Evolutionary conservation across 805 yeast species (phyloP).

Genomic region (Myxozyma nipponensis): DNA sequence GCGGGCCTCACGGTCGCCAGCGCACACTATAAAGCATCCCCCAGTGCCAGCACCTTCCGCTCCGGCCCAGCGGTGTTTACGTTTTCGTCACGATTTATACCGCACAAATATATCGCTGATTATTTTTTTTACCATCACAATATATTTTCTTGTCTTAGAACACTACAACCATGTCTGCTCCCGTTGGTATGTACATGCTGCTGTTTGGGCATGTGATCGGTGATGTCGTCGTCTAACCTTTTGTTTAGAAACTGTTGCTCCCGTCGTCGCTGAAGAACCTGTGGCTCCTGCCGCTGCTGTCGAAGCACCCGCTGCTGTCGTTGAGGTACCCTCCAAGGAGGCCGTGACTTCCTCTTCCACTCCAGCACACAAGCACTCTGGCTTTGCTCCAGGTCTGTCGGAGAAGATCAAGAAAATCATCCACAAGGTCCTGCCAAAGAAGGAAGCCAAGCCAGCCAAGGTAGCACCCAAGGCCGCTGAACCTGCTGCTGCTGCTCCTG

Average conservation of each 20-base stretch:
- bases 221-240: neutral
- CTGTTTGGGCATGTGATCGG: neutral
- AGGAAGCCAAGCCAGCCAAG: neutral
- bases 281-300: slow-evolving; percentile 8
- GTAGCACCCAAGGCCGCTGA: slow-evolving; percentile 1
- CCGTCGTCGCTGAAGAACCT: slow-evolving; percentile 3
- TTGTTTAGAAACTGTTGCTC: slow-evolving; percentile 2
- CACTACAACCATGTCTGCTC: slow-evolving; percentile 9
- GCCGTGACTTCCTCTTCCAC: slow-evolving; percentile 5
- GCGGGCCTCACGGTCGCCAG: no score
- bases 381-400: slow-evolving; percentile 23
- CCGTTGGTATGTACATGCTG: slow-evolving; percentile 5
- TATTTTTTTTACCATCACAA: neutral
- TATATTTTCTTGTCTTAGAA: neutral
- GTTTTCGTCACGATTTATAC: no score
- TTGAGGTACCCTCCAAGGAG: neutral
- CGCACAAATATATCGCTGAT: no score
- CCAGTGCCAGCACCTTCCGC: no score
- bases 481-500: neutral
- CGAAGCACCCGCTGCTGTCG: slow-evolving; percentile 2
- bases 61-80: no score
- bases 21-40: no score
- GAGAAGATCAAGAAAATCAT: slow-evolving; percentile 24
- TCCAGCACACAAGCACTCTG: slow-evolving; percentile 15
- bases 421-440: slow-evolving; percentile 17